Percentiles rank a stretch among this genome's conserved stretches.
Evolutionary conservation across 1,139 yeast species (phyloP).

Genomic region (Sugiyamaella sp.): DNA sequence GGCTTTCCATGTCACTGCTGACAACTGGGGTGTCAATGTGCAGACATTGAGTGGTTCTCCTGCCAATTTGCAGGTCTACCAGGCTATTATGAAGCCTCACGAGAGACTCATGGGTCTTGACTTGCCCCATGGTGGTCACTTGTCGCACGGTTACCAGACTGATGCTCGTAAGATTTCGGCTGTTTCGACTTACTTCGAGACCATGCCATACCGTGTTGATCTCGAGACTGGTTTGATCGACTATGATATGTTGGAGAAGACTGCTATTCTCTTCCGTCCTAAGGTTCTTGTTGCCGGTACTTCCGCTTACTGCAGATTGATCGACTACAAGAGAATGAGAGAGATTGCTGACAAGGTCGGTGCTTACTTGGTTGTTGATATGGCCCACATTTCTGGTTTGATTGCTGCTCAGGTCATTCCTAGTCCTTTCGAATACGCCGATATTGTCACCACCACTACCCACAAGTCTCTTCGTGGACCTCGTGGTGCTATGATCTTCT

Average conservation of each 20-base stretch:
- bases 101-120: constrained; percentile 97
- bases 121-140: constrained; percentile 96
- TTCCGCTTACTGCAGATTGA: constrained; percentile 89
- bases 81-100: constrained; percentile 87
- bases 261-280: constrained; percentile 87
- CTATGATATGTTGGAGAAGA: constrained; percentile 83
- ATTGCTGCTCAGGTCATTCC: constrained; percentile 92
- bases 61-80: constrained; percentile 90
- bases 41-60: constrained; percentile 96
- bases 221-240: constrained; percentile 87
- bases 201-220: constrained; percentile 93
- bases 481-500: constrained; percentile 98
- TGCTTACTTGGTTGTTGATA: constrained; percentile 87
- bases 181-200: constrained; percentile 91
- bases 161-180: constrained; percentile 84
- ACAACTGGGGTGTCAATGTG: constrained; percentile 93
- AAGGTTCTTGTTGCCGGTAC: constrained; percentile 96
- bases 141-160: constrained; percentile 95
- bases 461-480: constrained; percentile 98
- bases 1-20: constrained; percentile 75
- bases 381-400: constrained; percentile 96
- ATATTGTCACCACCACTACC: constrained; percentile 95
- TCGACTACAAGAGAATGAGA: constrained; percentile 88
- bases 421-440: constrained; percentile 92
- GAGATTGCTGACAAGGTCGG: constrained; percentile 91